Evolutionary conservation across 73 alveolate genomes (phyloP).

Genomic region (Paraurostyla sp.): DNA sequence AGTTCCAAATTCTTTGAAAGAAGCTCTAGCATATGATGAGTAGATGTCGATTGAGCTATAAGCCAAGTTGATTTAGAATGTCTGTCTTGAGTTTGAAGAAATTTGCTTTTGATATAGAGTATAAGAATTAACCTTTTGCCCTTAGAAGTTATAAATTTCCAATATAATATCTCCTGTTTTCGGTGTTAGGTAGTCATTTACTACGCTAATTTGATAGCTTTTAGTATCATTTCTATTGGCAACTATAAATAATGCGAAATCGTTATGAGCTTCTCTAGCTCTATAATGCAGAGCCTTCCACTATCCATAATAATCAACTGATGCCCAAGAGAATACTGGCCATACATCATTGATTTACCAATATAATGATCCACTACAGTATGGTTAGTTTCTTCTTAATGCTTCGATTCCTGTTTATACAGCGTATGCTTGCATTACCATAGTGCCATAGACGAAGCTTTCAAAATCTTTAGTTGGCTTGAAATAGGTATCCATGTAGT

Average conservation of each 20-base stretch:
- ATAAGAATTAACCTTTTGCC: background rate
- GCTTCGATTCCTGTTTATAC: constrained; percentile 89
- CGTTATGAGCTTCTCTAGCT: constrained; percentile 47
- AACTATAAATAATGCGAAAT: background rate
- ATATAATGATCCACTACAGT: constrained; percentile 88
- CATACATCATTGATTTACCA: constrained; percentile 96
- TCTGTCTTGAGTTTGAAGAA: background rate
- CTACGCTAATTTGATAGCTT: background rate
- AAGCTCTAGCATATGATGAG: background rate
- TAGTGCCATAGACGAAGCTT: constrained; percentile 82
- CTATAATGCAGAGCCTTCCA: constrained; percentile 92
- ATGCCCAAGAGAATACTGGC: constrained; percentile 96
- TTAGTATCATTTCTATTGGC: background rate
- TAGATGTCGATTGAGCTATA: background rate
- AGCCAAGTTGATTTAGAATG: background rate
- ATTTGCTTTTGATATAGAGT: background rate
- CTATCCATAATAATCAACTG: constrained; percentile 92
- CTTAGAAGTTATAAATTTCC: background rate
- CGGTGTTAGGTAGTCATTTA: background rate
- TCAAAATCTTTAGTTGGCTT: constrained; percentile 80
- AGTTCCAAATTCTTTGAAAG: background rate
- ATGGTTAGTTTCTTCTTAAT: constrained; percentile 89
- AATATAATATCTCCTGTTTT: background rate
- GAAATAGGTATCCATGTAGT: constrained; percentile 81
- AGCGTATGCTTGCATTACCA: constrained; percentile 88